Conservation (phyloP, 345 rosid genomes). For the rapeseed (Brassica napus) region Da-Ae NC_063435.1:23978501-23979000, state of each 20-base stretch:
- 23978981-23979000: constrained; percentile 82
- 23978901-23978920: constrained; percentile 61
- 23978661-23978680: constrained; percentile 55
- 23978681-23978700: constrained; percentile 57
- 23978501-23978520: constrained; percentile 84
- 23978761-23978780: constrained; percentile 61
- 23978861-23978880: constrained; percentile 76
- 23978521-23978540: constrained; percentile 86
- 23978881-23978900: constrained; percentile 52
- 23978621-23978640: constrained; percentile 46
- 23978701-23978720: constrained; percentile 46
- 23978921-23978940: constrained; percentile 66
- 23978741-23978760: constrained; percentile 56
- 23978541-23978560: constrained; percentile 71
- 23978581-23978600: constrained; percentile 12
- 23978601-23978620: constrained; percentile 21
- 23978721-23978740: constrained; percentile 53
- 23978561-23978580: constrained; percentile 59
- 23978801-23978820: constrained; percentile 54
- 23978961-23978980: constrained; percentile 75
- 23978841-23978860: constrained; percentile 51
- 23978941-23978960: constrained; percentile 52
- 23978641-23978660: constrained; percentile 71
- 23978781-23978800: constrained; percentile 50
- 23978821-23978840: constrained; percentile 27